A percentile compares a stretch with the other conserved stretches of the same genome.
These are phyloP conservation scores for Elsinoe ampelina DNA, from an alignment of 2,329 filamentous ascomycete species.

Conservation along the genomic window DNA sequence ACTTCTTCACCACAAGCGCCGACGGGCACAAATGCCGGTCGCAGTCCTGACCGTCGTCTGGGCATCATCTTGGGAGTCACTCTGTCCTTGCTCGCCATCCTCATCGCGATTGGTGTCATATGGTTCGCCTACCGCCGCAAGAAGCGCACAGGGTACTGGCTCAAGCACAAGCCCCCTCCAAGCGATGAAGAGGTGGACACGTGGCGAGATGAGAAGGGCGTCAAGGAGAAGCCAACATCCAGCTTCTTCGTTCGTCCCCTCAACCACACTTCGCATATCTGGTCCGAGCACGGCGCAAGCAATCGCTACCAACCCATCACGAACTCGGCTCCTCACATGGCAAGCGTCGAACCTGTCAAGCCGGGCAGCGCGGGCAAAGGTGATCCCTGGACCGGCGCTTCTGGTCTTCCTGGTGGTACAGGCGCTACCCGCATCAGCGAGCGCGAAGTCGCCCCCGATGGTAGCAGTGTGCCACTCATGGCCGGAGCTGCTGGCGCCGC, in stretches of 20 bases:
- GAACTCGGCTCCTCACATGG: background rate
- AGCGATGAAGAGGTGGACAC: slow-evolving; percentile 12
- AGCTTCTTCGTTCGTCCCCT: slow-evolving; percentile 8
- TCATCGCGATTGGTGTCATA: slow-evolving; percentile 15
- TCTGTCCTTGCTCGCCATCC: slow-evolving; percentile 17
- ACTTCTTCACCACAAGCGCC: slow-evolving; percentile 7
- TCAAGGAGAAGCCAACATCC: slow-evolving; percentile 1
- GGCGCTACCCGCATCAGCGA: slow-evolving; percentile 2
- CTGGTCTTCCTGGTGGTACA: background rate
- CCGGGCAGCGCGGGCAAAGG: background rate
- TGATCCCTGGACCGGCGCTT: background rate
- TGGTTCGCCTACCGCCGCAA: slow-evolving; percentile 17
- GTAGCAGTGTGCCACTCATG: background rate
- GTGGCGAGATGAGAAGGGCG: slow-evolving; percentile 9
- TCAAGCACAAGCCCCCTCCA: slow-evolving; percentile 11
- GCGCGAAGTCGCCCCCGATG: background rate
- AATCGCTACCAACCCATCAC: background rate
- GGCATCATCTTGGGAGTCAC: slow-evolving; percentile 19
- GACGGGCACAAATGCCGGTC: background rate
- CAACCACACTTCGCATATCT: slow-evolving; percentile 10
- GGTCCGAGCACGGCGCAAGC: background rate
- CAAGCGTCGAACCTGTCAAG: background rate
- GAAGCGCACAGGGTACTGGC: slow-evolving; percentile 14
- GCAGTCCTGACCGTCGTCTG: slow-evolving; percentile 6
- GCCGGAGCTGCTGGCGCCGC: background rate